Conservation (phyloP, 73 alveolate species). For the Stentor roeselii region DNA sequence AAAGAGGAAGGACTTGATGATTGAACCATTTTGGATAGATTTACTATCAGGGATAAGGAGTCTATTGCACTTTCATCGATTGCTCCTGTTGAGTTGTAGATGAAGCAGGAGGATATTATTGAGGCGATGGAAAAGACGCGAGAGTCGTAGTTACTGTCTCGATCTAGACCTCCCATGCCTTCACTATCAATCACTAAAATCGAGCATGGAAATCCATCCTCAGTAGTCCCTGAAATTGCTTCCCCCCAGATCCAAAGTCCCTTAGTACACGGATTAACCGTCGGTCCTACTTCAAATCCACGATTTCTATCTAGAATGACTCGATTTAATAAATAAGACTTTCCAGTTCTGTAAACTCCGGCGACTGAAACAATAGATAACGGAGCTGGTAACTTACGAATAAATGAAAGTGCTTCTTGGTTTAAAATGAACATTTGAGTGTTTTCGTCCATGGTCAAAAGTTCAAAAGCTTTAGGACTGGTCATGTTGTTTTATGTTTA, state of each 20-base stretch:
- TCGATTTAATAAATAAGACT: constrained; percentile 91
- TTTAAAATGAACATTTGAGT: background rate
- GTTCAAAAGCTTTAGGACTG: background rate
- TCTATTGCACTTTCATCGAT: constrained; percentile 86
- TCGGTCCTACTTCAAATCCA: constrained; percentile 97
- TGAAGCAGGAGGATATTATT: constrained; percentile 68
- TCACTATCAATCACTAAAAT: constrained; percentile 85
- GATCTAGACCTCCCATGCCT: constrained; percentile 94
- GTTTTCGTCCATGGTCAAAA: background rate
- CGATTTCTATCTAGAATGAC: constrained; percentile 77
- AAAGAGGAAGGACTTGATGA: constrained; percentile 42
- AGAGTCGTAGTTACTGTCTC: constrained; percentile 84
- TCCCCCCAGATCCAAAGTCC: constrained; percentile 99
- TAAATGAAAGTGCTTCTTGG: background rate
- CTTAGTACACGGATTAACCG: constrained; percentile 92
- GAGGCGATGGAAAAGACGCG: constrained; percentile 87
- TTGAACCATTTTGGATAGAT: constrained; percentile 86
- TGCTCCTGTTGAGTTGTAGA: constrained; percentile 93
- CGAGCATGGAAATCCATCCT: constrained; percentile 76
- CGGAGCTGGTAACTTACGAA: constrained; percentile 56
- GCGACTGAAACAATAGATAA: constrained; percentile 95
- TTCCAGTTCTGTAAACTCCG: constrained; percentile 98
- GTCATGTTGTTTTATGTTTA: background rate
- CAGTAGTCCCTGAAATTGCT: constrained; percentile 84
- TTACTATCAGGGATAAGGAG: constrained; percentile 72